Base-by-base conservation (phyloP, 2,329 filamentous ascomycete species). In the Fusarium falciforme region DNA sequence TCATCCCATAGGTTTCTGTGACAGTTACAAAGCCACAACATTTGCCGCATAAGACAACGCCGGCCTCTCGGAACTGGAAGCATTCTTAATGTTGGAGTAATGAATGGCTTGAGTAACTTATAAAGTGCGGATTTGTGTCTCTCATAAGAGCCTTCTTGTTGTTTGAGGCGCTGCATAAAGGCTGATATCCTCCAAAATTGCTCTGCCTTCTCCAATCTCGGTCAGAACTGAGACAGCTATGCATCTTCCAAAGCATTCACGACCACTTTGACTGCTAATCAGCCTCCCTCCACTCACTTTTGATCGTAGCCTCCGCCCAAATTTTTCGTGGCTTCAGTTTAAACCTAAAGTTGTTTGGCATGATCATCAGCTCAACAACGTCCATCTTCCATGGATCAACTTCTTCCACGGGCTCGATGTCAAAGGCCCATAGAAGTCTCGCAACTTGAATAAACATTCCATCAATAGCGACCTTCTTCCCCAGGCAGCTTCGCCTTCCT, bases 361-460 rank as follows among this genome's bases (percentile, higher is more conserved):
- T 33, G 6, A 59, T 63, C 70, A 70, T 70, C 10, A 70, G 63
- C 20, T 55, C 60, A 6, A 64, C 52, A 33, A 67, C 61, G 9
- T 33, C 8, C 68, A 67, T 70, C 27, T 67, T 29, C 60, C 60
- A 64, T 10, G 33, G 14, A 7, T 70, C 66, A 27, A 74, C 71
- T 22, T 75, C 60, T 3, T 78, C 62, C 6, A 68, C 73, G 4
- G 73, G 60, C 69, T 76, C 72, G 25, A 83, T 73, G 14, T 84
- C 78, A 71, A 88, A 88, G 0, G 84, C 86, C 88, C 88, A 90
- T 1, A 90, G 71, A 33, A 87, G 58, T 25, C 82, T 80, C 0
- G 85, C 79, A 8, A 65, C 40, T 44, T 65, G 63, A 5, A 60
- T 38, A 35, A 61, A 65, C 36, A 40, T 60, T 31, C 22, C 84